A percentile compares a stretch with the other conserved stretches of the same genome.
Evolutionary conservation across 2,329 filamentous ascomycete species (phyloP).

Genomic region (Coniochaeta sp.): DNA sequence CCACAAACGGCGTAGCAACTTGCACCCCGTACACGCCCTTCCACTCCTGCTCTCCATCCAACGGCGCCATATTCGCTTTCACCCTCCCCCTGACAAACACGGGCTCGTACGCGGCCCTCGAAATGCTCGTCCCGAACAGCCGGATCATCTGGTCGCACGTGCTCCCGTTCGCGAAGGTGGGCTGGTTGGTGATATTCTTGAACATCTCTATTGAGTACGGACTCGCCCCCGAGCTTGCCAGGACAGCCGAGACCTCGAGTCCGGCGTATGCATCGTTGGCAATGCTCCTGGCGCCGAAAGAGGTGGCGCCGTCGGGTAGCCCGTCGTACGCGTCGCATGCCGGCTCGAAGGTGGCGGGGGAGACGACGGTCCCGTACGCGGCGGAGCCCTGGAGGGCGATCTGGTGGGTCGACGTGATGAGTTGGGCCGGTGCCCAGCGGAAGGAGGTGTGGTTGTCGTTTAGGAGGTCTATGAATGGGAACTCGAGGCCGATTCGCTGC

Average conservation of each 20-base stretch:
- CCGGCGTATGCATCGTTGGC: slow-evolving; percentile 18
- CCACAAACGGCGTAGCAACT: slow-evolving; percentile 1
- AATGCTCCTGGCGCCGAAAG: slow-evolving; percentile 15
- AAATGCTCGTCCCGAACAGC: slow-evolving; percentile 23
- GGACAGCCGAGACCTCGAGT: slow-evolving; percentile 15
- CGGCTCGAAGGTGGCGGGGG: slow-evolving; percentile 36
- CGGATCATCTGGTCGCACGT: slow-evolving; percentile 29
- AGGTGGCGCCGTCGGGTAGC: slow-evolving; percentile 17
- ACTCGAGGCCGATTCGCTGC: slow-evolving; percentile 16
- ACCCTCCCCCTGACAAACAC: slow-evolving; percentile 17
- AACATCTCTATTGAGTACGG: slow-evolving; percentile 35
- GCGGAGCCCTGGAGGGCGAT: slow-evolving; percentile 35
- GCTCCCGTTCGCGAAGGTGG: slow-evolving; percentile 43
- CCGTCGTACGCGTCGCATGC: slow-evolving; percentile 39
- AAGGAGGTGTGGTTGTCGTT: slow-evolving; percentile 43
- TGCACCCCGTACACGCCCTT: neutral
- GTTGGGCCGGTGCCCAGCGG: slow-evolving; percentile 38
- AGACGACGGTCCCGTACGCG: slow-evolving; percentile 37
- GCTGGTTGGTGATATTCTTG: slow-evolving; percentile 48
- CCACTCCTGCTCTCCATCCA: slow-evolving; percentile 5
- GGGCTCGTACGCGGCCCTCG: slow-evolving; percentile 16
- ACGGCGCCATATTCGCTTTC: slow-evolving; percentile 16
- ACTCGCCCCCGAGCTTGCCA: neutral
- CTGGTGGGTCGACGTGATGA: slow-evolving; percentile 35
- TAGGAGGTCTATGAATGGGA: slow-evolving; percentile 48